Percentiles rank a stretch among this genome's conserved stretches.
phyloP scores from a whole-genome alignment of 805 yeast genomes.

The Zygotorulaspora danielsina region DNA sequence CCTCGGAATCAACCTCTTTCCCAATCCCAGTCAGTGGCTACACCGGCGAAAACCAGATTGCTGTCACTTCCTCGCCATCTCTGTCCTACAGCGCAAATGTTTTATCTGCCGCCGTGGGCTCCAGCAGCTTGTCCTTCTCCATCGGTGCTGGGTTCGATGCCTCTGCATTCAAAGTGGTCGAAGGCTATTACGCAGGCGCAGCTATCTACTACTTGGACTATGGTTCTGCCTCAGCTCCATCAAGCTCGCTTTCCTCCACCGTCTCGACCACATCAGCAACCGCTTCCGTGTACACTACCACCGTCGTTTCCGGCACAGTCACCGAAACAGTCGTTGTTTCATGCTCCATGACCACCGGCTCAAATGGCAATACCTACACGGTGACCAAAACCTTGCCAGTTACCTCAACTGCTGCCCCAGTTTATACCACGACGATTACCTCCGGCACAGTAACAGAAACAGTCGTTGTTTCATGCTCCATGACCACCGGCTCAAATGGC shows the following conservation, averaged over 20 bases:
- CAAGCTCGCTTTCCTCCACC: background rate
- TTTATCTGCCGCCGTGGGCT: slow-evolving; percentile 3
- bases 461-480: background rate
- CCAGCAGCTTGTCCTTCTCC: background rate
- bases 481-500: background rate
- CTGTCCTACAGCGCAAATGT: background rate
- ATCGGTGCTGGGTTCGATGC: slow-evolving; percentile 3
- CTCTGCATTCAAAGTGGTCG: background rate
- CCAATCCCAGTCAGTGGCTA: slow-evolving; percentile 3
- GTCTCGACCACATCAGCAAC: background rate
- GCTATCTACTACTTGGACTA: background rate
- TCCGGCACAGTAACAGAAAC: background rate
- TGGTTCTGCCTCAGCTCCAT: background rate
- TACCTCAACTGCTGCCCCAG: background rate
- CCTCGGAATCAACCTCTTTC: slow-evolving; percentile 1
- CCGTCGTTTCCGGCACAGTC: background rate
- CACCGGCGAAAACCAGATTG: slow-evolving; percentile 4
- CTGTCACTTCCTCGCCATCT: background rate
- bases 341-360: background rate
- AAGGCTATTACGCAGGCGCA: background rate
- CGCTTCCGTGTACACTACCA: background rate
- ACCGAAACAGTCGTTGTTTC: background rate
- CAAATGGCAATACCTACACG: background rate
- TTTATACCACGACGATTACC: background rate
- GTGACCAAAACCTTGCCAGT: background rate